Percentiles rank a stretch among this genome's conserved stretches.
phyloP scores from a whole-genome alignment of 345 rosid genomes.

The Brassica incana region DNA sequence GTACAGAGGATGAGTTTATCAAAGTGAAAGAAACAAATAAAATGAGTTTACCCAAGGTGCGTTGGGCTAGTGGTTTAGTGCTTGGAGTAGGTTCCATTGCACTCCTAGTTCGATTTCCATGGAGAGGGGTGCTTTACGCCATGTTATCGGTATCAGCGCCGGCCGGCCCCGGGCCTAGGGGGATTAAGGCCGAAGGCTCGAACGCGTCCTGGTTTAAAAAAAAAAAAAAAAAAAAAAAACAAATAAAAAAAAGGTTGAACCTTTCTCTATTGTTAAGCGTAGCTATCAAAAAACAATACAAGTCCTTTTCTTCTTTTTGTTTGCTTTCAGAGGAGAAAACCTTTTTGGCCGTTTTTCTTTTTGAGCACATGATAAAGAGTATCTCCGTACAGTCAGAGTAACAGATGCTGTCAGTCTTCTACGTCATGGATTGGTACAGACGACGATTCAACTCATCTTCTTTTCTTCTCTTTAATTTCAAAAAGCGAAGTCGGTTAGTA shows the following conservation, averaged over 20 bases:
- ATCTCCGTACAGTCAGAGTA: constrained; percentile 36
- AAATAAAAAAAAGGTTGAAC: constrained; percentile 1
- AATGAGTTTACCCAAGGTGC: too few relatives aligned
- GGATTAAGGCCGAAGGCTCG: too few relatives aligned
- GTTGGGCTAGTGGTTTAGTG: too few relatives aligned
- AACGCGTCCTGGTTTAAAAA: too few relatives aligned
- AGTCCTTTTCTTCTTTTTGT: constrained; percentile 30
- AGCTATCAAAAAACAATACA: constrained; percentile 30
- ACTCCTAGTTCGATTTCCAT: too few relatives aligned
- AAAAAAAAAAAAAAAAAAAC: too few relatives aligned
- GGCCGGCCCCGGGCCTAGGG: too few relatives aligned
- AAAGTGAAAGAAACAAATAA: constrained; percentile 17
- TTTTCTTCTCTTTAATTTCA: constrained; percentile 31
- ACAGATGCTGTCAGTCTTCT: constrained; percentile 39
- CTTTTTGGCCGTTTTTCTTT: constrained; percentile 37
- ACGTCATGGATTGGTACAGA: constrained; percentile 38
- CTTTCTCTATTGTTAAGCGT: constrained; percentile 31
- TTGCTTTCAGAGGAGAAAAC: constrained; percentile 6
- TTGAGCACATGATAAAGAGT: constrained; percentile 33
- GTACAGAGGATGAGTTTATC: constrained; percentile 3
- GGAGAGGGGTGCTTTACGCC: too few relatives aligned
- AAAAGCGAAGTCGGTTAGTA: constrained; percentile 43
- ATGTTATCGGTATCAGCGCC: too few relatives aligned
- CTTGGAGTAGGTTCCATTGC: too few relatives aligned
- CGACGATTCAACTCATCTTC: constrained; percentile 26